These are phyloP conservation scores for Tetraselmis striata DNA, from an alignment of 139 green algal genomes.

Conservation along the genomic window DNA sequence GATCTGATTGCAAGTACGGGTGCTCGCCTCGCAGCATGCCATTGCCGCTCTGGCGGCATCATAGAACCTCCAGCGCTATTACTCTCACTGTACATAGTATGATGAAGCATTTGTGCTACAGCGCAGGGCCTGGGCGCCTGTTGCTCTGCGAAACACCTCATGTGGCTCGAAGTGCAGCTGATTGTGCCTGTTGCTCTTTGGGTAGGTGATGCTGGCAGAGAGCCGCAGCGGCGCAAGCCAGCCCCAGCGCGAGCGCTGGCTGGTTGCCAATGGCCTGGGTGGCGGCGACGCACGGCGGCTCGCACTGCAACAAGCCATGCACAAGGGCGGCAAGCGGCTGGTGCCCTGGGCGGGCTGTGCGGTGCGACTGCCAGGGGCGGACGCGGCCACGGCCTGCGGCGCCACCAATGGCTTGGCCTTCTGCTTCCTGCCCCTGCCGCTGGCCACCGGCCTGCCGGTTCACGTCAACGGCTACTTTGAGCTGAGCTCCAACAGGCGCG, in stretches of 20 bases:
- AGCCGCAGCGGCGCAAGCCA: not conserved
- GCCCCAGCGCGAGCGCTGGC: constrained; percentile 29
- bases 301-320: constrained; percentile 20
- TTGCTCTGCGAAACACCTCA: no score
- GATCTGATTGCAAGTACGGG: no score
- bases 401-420: constrained; percentile 50
- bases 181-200: not conserved
- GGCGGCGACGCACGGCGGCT: constrained; percentile 29
- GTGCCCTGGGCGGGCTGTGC: constrained; percentile 71
- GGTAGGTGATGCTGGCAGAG: not conserved
- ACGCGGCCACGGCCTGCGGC: not conserved
- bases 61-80: no score
- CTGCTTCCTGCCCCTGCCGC: constrained; percentile 75
- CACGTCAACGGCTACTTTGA: constrained; percentile 80
- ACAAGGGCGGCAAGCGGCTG: constrained; percentile 32
- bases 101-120: no score
- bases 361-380: constrained; percentile 24
- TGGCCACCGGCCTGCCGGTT: constrained; percentile 54
- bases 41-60: no score
- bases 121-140: no score
- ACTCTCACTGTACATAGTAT: no score
- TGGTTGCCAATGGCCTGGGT: constrained; percentile 42
- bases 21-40: no score
- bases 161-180: no score
- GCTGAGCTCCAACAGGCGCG: constrained; percentile 63